phyloP scores from a whole-genome alignment of 768 basidiomycete genomes.

The Russula emetica region DNA sequence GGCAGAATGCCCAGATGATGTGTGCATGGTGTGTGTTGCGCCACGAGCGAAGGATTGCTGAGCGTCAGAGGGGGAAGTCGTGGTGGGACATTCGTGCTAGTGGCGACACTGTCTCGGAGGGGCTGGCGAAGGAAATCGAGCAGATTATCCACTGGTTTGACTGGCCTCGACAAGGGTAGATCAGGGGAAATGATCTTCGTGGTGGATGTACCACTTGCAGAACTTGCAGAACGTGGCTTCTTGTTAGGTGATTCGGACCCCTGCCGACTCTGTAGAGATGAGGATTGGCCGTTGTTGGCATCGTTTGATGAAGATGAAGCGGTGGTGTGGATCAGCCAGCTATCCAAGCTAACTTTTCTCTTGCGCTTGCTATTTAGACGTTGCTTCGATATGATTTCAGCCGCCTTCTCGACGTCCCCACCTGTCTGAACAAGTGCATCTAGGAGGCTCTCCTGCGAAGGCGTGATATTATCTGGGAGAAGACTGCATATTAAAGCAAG shows the following conservation, averaged over 20 bases:
- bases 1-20: conserved; percentile 66
- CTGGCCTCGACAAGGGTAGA: conserved; percentile 10
- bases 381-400: conserved; percentile 10
- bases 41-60: conserved; percentile 56
- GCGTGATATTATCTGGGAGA: conserved; percentile 19
- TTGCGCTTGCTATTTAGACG: conserved; percentile 42
- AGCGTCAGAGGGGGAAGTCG: conserved; percentile 59
- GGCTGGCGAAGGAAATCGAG: conserved; percentile 27
- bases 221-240: conserved; percentile 17
- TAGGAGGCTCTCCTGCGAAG: conserved; percentile 21
- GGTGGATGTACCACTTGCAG: neutral
- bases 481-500: conserved; percentile 27
- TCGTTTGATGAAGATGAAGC: conserved; percentile 30
- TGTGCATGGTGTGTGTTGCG: conserved; percentile 70
- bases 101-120: neutral
- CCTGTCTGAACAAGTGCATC: conserved; percentile 25
- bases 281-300: neutral
- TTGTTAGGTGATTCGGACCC: conserved; percentile 2
- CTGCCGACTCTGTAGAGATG: conserved; percentile 2
- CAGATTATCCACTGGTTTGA: conserved; percentile 22
- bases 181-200: neutral
- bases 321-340: conserved; percentile 46
- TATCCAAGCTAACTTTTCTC: conserved; percentile 42
- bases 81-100: conserved; percentile 32
- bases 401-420: conserved; percentile 24